Evolutionary conservation across 2,329 filamentous ascomycete species (phyloP), one percentile per base, ranked within the genome.

Genomic region (Pyrenophora seminiperda): DNA sequence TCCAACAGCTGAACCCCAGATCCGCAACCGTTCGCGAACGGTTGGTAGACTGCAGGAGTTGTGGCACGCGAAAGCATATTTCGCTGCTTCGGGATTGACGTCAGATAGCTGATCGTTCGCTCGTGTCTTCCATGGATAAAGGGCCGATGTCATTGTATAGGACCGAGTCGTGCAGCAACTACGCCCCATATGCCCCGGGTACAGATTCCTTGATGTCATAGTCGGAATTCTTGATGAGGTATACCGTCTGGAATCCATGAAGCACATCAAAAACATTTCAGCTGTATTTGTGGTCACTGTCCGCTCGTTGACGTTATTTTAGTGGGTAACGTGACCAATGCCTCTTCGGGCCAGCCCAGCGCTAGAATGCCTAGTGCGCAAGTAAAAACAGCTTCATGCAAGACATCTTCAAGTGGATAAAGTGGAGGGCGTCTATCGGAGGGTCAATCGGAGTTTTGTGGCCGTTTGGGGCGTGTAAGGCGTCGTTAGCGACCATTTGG

Each of bases 341-440:
- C 37, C 20, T 37, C 9, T 29, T 44, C 38, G 42, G 48, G 37
- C 48, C 48, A 38, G 38, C 41, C 24, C 29, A 27, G 33, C 31
- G 27, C 48, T 40, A 47, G 17, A 15, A 13, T 6, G 33, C 18
- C 27, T 51, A 51, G 42, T 41, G 43, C 14, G 36, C 36, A 46
- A 51, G 48, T 38, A 47, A 47, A 37, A 47, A 47, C 34, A 29
- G 41, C 32, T 37, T 47, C 39, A 46, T 47, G 43, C 42, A 41
- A 41, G 29, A 17, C 27, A 43, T 27, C 37, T 38, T 15, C 5
- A 32, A 27, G 22, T 30, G 42, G 42, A 6, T 29, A 47, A 27
- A 47, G 48, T 47, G 43, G 43, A 17, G 42, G 41, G 33, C 19
- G 34, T 14, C 34, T 37, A 37, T 24, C 24, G 24, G 24, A 46